Base-by-base conservation (phyloP, 73 alveolate genomes). In the Paramecium biaurelia region DNA sequence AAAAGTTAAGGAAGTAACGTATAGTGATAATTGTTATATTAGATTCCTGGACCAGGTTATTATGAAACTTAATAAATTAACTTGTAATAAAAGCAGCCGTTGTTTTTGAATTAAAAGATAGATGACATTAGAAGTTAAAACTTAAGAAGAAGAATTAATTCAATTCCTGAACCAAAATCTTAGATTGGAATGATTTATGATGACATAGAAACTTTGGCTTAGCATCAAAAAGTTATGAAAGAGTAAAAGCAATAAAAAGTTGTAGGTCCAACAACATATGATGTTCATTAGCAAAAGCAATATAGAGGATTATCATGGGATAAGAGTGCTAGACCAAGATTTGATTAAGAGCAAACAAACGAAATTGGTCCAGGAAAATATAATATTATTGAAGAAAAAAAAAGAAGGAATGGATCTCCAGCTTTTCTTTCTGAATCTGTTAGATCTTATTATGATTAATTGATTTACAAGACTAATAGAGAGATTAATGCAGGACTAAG, bases 1-100 rank as follows among this genome's bases (percentile, higher is more conserved):
- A 45, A 41, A 23, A 79, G 86, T 38, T 72, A 34, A 72, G 7
- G 58, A 35, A 37, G 86, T 72, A 72, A 11, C 4, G n/a, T 15
- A n/a, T 53, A 5, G 68, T 53, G 24, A 34, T 34, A 70, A 34
- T 35, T 6, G 8, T 18, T 35, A 32, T 53, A 12, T 12, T 47
- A 79, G 74, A 24, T 47, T 20, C 90, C 90, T 30, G 90, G 90
- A 1, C 90, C 90, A 23, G 90, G 90, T 41, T 24, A 45, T 79
- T 79, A 79, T 45, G 72, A 45, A 30, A 37, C 26, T 6, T 21
- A 79, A 41, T 53, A 53, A 18, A 26, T n/a, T 1, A 23, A 43
- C 7, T 5, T 45, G n/a, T 7, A 79, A 23, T 20, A 43, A 2
- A 41, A 14, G 47, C 72, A 79, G 10, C 45, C 26, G 37, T 24